Evolutionary conservation across 306 rosid genomes (phyloP), one percentile per base, ranked within the genome.

Genomic region (Castanea sativa): DNA sequence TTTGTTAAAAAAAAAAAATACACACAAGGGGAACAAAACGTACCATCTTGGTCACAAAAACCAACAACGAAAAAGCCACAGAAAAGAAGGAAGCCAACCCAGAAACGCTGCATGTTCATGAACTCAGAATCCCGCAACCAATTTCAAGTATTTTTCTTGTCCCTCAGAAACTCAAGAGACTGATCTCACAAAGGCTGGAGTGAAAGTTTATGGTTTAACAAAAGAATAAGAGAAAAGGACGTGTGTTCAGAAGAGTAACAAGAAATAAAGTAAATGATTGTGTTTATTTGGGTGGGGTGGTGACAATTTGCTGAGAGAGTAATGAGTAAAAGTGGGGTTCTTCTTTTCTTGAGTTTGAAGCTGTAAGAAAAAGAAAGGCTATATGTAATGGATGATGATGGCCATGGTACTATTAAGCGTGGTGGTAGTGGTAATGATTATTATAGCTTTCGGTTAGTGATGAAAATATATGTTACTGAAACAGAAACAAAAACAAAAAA

Each of bases 31-130:
- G 71, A 75, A 58, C 4, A 74, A 61, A 21, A 32, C 86, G 67
- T 92, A 94, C 98, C 97, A 85, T 89, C 88, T 87, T 92, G 89
- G 78, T 80, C 88, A 73, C 84, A 80, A 65, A 86, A 82, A 74
- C 89, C 78, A 55, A 80, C 80, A 71, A 38, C 27, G 86, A 86
- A 89, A 82, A 87, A 86, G 82, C 85, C 77, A 69, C 16, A 82
- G 75, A 89, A 76, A 74, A 94, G 81, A 77, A 86, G 76, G 83
- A 89, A 86, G 85, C 65, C 78, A 75, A 53, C 74, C 85, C 85
- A 83, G 63, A 74, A 74, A 86, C 63, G 15, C 58, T 76, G 65
- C 53, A 74, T 64, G 78, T 86, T 89, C 92, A 90, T 86, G 70
- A 76, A 68, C 33, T 78, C 71, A 32, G 79, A 69, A 25, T 77